These are phyloP conservation scores for Parathielavia hyrcaniae DNA, from an alignment of 495 filamentous ascomycete species.

Conservation along the genomic window DNA sequence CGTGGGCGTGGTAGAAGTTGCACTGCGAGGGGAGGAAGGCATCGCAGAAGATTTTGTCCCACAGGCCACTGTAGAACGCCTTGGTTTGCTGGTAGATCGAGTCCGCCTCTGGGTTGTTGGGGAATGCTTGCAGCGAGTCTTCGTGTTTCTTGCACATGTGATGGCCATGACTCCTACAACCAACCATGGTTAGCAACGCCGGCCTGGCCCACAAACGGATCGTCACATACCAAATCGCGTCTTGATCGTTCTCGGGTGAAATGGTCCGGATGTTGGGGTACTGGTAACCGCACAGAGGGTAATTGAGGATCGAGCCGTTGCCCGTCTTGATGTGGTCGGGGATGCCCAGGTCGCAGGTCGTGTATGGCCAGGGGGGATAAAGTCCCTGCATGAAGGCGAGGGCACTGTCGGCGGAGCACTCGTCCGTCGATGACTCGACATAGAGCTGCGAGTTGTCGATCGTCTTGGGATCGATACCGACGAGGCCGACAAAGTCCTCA, in stretches of 20 bases:
- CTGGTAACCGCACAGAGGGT: slow-evolving; percentile 39
- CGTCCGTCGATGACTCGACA: slow-evolving; percentile 32
- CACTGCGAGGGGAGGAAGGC: slow-evolving; percentile 25
- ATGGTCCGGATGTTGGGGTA: slow-evolving; percentile 36
- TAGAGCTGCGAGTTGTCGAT: slow-evolving; percentile 39
- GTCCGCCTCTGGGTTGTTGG: slow-evolving; percentile 18
- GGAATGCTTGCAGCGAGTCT: slow-evolving; percentile 25
- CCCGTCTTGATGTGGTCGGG: slow-evolving; percentile 25
- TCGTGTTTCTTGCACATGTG: slow-evolving; percentile 29
- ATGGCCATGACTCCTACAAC: slow-evolving; percentile 32
- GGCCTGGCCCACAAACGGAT: accelerated
- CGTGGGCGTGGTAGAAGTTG: slow-evolving; percentile 39
- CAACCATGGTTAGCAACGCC: neutral
- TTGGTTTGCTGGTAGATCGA: slow-evolving; percentile 27
- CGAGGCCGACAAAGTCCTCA: slow-evolving; percentile 29
- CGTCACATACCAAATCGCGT: slow-evolving; percentile 34
- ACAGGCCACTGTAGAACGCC: slow-evolving; percentile 34
- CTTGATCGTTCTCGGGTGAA: slow-evolving; percentile 26
- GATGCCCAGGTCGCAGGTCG: slow-evolving; percentile 16
- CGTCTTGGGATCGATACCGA: slow-evolving; percentile 30
- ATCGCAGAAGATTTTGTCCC: slow-evolving; percentile 26
- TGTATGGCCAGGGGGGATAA: slow-evolving; percentile 34
- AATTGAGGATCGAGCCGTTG: slow-evolving; percentile 33
- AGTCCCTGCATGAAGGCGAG: slow-evolving; percentile 41
- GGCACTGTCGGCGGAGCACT: slow-evolving; percentile 32